Evolutionary conservation across 2,329 filamentous ascomycete species (phyloP).

Genomic region (Penicillium italicum): DNA sequence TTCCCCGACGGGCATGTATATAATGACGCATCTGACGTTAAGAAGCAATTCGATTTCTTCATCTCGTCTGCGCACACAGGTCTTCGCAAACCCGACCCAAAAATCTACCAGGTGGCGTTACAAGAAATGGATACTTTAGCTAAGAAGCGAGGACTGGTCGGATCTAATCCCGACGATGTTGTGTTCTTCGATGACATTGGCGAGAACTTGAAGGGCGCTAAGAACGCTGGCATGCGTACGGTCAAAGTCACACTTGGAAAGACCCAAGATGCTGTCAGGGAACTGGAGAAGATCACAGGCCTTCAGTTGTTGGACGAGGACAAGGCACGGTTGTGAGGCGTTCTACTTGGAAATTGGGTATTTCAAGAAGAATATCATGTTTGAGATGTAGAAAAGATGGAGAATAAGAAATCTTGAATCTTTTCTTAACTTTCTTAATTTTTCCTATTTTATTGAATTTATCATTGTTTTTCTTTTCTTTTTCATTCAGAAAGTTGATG

Average conservation of each 20-base stretch:
- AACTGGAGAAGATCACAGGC: constrained; percentile 73
- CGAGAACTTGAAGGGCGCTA: constrained; percentile 80
- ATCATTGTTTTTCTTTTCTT: neutral
- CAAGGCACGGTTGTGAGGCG: constrained; percentile 35
- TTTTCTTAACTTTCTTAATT: constrained; percentile 4
- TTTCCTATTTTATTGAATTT: neutral
- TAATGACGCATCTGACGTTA: constrained; percentile 59
- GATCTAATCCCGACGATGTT: constrained; percentile 63
- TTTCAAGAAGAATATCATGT: neutral
- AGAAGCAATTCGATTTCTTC: constrained; percentile 76
- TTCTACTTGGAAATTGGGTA: neutral
- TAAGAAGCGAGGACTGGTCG: constrained; percentile 52
- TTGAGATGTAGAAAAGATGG: neutral
- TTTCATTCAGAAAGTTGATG: constrained; percentile 3
- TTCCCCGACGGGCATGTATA: constrained; percentile 74
- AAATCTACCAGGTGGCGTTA: constrained; percentile 74
- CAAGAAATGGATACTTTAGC: constrained; percentile 62
- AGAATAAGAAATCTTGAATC: neutral
- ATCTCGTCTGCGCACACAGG: constrained; percentile 83
- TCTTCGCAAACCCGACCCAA: constrained; percentile 78
- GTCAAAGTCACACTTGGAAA: constrained; percentile 79
- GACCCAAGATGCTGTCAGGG: constrained; percentile 74
- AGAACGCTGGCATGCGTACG: constrained; percentile 69
- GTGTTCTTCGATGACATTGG: constrained; percentile 94
- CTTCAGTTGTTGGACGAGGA: constrained; percentile 48